Conservation (phyloP, 768 basidiomycete species). For the Pleurotus cornucopiae region DNA sequence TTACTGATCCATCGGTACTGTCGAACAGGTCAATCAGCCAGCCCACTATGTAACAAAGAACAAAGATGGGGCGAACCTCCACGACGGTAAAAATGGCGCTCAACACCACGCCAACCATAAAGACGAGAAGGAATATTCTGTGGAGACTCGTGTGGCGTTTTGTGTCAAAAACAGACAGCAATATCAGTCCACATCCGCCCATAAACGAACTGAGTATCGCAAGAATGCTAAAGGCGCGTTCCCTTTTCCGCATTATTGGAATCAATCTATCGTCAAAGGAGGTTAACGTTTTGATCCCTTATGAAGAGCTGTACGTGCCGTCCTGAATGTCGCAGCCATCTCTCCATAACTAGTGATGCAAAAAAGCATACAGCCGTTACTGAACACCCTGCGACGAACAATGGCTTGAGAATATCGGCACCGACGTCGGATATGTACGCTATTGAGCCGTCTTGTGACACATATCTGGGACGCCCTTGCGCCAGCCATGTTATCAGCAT, state of each 20-base stretch:
- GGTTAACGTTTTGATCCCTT: not conserved
- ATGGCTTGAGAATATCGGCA: conserved; percentile 69
- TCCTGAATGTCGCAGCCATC: conserved; percentile 62
- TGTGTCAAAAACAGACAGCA: conserved; percentile 72
- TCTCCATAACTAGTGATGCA: conserved; percentile 54
- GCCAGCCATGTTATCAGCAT: conserved; percentile 73
- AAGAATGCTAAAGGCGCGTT: conserved; percentile 49
- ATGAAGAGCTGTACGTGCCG: conserved; percentile 30
- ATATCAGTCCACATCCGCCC: conserved; percentile 60
- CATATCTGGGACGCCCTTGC: conserved; percentile 56
- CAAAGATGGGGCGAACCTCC: conserved; percentile 41
- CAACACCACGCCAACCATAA: conserved; percentile 67
- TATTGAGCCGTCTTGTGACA: conserved; percentile 49
- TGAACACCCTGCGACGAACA: conserved; percentile 63
- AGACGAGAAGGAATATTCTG: conserved; percentile 61
- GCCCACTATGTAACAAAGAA: not conserved
- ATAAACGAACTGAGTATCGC: conserved; percentile 59
- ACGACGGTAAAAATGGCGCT: conserved; percentile 71
- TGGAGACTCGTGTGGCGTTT: conserved; percentile 48
- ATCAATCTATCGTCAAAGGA: conserved; percentile 42
- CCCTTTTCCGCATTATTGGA: conserved; percentile 52
- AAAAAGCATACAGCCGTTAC: conserved; percentile 63
- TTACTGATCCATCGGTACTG: conserved; percentile 66
- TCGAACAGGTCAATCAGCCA: not conserved
- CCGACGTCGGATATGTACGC: conserved; percentile 80